Base-by-base conservation (phyloP, 2,329 filamentous ascomycete genomes). In the Pseudogymnoascus sp. region DNA sequence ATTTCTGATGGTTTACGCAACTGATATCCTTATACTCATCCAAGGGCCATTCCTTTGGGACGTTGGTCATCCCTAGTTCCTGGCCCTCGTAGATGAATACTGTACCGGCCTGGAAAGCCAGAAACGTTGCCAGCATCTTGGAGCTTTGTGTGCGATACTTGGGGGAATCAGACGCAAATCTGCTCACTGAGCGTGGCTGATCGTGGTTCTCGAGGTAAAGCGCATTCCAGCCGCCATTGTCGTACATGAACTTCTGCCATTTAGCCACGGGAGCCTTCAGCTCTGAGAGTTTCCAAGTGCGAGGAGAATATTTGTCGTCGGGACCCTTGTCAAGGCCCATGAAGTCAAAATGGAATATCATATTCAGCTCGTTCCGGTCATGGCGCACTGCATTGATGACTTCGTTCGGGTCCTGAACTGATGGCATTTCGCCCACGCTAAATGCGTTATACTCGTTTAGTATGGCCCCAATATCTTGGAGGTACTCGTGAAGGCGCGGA, bases 1-100 rank as follows among this genome's bases (percentile, higher is more conserved):
- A 59, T 68, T 73, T 70, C 75, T 75, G 79, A 60, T 78, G 74
- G 52, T 75, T 77, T 26, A 78, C 65, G 33, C 73, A 76, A 63
- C 83, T 78, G 57, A 88, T 77, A 61, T 89, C 85, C 69, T 84
- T 82, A 73, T 88, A 90, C 64, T 85, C 81, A 5, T 81, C 74
- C 60, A 85, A 79, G 0, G 72, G 72, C 83, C 84, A 87, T 6
- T 77, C 74, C 2, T 67, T 66, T 0, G 80, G 79, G 28, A 80
- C 74, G 63, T 82, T 82, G n/a, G 75, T 71, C 74, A 81, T 80
- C 2, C 79, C 80, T 5, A 82, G 70, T 65, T 82, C 80, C 65
- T 82, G 79, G 7, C 80, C 80, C 64, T 82, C 79, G 62, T 80
- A 82, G 1, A 82, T 69, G 66, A 79, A 82, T 0, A 79, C 71